Percentiles rank a stretch among this genome's conserved stretches.
These are phyloP conservation scores for Yamadazyma dushanensis DNA, from an alignment of 1,139 yeast species.

Conservation along the genomic window DNA sequence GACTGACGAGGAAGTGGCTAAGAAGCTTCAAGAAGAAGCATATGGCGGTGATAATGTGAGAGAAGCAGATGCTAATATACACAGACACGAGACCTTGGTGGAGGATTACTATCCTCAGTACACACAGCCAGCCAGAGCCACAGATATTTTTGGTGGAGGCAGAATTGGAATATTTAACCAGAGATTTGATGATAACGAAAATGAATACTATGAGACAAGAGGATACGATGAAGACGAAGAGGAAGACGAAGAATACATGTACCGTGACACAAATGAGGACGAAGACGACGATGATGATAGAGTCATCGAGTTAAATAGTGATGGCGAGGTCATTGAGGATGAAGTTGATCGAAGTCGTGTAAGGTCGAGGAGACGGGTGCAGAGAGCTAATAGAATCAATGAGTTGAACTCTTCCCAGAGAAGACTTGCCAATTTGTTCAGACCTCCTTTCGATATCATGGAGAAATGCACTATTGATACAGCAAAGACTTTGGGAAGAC, in stretches of 20 bases:
- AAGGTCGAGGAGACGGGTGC: slow-evolving; percentile 30
- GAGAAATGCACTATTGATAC: slow-evolving; percentile 62
- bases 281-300: slow-evolving; percentile 22
- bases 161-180: slow-evolving; percentile 47
- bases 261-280: slow-evolving; percentile 22
- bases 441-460: slow-evolving; percentile 94
- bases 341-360: slow-evolving; percentile 16
- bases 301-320: slow-evolving; percentile 30
- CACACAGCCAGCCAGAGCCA: slow-evolving; percentile 20
- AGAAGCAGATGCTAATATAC: slow-evolving; percentile 76
- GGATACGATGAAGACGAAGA: slow-evolving; percentile 20
- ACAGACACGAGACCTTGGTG: slow-evolving; percentile 77
- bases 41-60: slow-evolving; percentile 45
- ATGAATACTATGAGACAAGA: slow-evolving; percentile 23
- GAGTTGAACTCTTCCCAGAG: slow-evolving; percentile 62
- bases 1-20: slow-evolving; percentile 63
- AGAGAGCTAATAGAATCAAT: slow-evolving; percentile 25
- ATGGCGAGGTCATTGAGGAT: slow-evolving; percentile 27
- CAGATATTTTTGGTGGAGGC: slow-evolving; percentile 44
- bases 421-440: slow-evolving; percentile 74
- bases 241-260: slow-evolving; percentile 27
- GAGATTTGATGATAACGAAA: slow-evolving; percentile 36
- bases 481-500: slow-evolving; percentile 69
- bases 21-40: slow-evolving; percentile 64
- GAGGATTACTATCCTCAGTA: slow-evolving; percentile 20